Conservation (phyloP, 2,329 filamentous ascomycete species). For the Botrytis elliptica region DNA sequence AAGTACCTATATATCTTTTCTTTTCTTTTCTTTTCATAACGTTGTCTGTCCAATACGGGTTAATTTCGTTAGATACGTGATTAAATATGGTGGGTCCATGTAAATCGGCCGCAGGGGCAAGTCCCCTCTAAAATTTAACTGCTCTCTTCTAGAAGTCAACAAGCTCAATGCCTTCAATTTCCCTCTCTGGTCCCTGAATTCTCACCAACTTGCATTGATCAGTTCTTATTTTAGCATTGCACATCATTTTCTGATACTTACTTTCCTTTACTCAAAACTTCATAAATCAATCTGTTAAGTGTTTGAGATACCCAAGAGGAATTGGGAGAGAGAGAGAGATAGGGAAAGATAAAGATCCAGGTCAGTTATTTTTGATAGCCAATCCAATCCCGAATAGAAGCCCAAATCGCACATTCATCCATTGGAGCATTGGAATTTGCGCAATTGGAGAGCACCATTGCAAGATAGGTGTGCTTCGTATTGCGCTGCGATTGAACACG, state of each 20-base stretch:
- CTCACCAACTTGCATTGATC: conserved; percentile 15
- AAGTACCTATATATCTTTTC: background rate
- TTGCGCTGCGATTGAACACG: conserved; percentile 18
- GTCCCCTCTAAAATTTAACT: conserved; percentile 22
- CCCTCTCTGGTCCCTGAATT: background rate
- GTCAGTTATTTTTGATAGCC: conserved; percentile 13
- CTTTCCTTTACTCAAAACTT: conserved; percentile 3
- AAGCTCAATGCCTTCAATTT: conserved; percentile 21
- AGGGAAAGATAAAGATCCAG: conserved; percentile 8
- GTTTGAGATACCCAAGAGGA: conserved; percentile 1
- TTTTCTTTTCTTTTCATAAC: background rate
- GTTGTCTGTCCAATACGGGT: conserved; percentile 13
- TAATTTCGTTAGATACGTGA: conserved; percentile 16
- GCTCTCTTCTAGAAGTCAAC: conserved; percentile 11
- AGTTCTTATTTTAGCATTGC: conserved; percentile 11
- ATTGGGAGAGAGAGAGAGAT: background rate
- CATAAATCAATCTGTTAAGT: conserved; percentile 9
- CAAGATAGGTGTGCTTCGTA: background rate
- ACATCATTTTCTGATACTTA: conserved; percentile 17
- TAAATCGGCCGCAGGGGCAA: conserved; percentile 21
- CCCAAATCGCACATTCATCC: conserved; percentile 15
- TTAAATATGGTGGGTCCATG: conserved; percentile 10
- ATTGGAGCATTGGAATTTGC: background rate
- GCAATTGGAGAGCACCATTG: background rate
- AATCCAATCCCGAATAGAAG: background rate